These are phyloP conservation scores for Chaetoscypha palmicola DNA, from an alignment of 2,329 filamentous ascomycete genomes.

Conservation along the genomic window DNA sequence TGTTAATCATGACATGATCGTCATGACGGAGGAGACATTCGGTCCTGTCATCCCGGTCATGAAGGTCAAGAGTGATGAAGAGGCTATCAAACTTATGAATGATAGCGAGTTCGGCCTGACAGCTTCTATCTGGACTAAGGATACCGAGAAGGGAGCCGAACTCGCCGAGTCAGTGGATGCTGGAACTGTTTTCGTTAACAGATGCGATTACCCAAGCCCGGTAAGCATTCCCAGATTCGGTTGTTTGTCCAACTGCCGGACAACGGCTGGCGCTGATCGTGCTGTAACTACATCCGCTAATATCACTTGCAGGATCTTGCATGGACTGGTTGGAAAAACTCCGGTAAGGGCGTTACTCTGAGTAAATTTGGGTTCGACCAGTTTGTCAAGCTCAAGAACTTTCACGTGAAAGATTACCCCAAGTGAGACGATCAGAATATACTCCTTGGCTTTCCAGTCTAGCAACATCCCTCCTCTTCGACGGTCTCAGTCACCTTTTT, in stretches of 20 bases:
- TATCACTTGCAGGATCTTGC: constrained; percentile 62
- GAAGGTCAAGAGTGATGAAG: constrained; percentile 73
- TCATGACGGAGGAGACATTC: constrained; percentile 94
- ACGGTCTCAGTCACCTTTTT: neutral
- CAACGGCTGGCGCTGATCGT: constrained; percentile 4
- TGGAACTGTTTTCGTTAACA: constrained; percentile 93
- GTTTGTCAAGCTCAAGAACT: constrained; percentile 94
- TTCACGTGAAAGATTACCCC: constrained; percentile 78
- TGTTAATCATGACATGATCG: constrained; percentile 73
- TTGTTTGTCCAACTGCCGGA: constrained; percentile 3
- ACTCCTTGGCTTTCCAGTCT: neutral
- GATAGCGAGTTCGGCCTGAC: constrained; percentile 91
- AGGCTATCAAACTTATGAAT: constrained; percentile 84
- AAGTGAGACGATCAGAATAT: constrained; percentile 33
- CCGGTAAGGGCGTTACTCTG: constrained; percentile 82
- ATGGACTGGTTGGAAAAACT: constrained; percentile 98
- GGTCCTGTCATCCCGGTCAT: constrained; percentile 87
- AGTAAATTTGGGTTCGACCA: constrained; percentile 90
- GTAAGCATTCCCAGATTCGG: constrained; percentile 46
- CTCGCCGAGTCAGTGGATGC: constrained; percentile 79
- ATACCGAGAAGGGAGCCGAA: constrained; percentile 65
- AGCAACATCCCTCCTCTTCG: neutral
- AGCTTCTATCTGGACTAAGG: constrained; percentile 96
- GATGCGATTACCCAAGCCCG: constrained; percentile 85
- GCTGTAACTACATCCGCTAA: constrained; percentile 7